A percentile compares a stretch with the other conserved stretches of the same genome.
phyloP scores from a whole-genome alignment of 495 filamentous ascomycete genomes.

The Neurospora sp. region DNA sequence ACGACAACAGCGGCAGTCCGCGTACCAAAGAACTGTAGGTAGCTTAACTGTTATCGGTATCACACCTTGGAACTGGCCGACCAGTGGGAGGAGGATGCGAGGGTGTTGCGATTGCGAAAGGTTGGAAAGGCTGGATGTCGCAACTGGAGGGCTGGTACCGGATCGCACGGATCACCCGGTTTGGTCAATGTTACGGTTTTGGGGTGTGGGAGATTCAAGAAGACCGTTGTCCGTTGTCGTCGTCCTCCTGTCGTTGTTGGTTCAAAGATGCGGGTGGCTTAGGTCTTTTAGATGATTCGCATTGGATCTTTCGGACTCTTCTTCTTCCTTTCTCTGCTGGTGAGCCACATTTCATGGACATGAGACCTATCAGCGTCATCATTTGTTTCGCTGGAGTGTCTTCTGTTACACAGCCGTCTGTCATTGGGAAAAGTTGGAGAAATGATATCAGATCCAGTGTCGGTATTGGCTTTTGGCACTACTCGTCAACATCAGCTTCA shows the following conservation, averaged over 20 bases:
- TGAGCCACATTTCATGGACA: not conserved
- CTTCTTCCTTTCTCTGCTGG: not conserved
- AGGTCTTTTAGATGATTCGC: not conserved
- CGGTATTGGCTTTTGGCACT: not conserved
- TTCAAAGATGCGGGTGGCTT: not conserved
- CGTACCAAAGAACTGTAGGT: not conserved
- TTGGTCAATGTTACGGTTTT: not conserved
- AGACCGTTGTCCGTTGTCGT: not conserved
- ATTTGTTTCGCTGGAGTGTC: not conserved
- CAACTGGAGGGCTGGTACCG: not conserved
- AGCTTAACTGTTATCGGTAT: not conserved
- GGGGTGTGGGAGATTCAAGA: not conserved
- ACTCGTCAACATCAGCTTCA: not conserved
- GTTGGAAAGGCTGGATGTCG: not conserved
- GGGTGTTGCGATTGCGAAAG: not conserved
- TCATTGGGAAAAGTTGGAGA: not conserved
- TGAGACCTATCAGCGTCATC: not conserved
- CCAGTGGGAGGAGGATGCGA: not conserved
- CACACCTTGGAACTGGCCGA: not conserved
- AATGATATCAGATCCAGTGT: not conserved
- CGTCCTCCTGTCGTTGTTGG: not conserved
- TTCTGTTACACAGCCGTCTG: not conserved
- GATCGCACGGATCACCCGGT: not conserved
- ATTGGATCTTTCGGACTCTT: not conserved
- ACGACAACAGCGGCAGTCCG: not conserved